These are phyloP conservation scores for Sisymbrium altissimum DNA, from an alignment of 345 rosid species.

Conservation along the genomic window DNA sequence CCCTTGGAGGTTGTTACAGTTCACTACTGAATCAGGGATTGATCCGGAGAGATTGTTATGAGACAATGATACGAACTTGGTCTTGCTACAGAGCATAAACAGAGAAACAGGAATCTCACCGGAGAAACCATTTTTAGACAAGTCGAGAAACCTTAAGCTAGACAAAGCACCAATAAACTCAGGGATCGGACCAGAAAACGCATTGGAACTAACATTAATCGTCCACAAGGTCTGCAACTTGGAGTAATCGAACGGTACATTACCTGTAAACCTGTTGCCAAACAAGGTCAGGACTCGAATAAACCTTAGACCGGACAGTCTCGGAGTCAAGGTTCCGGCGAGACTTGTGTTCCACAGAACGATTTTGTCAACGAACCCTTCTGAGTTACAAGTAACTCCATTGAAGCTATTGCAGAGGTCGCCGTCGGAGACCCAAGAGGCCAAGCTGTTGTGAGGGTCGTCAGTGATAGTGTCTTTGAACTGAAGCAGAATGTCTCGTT, in stretches of 20 bases:
- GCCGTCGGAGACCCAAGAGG: constrained; percentile 58
- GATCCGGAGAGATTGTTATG: constrained; percentile 70
- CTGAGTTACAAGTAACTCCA: constrained; percentile 70
- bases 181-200: constrained; percentile 81
- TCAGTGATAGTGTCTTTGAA: constrained; percentile 67
- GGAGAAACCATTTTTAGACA: constrained; percentile 67
- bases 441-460: constrained; percentile 68
- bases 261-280: constrained; percentile 82
- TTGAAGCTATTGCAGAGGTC: constrained; percentile 60
- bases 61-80: constrained; percentile 71
- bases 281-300: constrained; percentile 81
- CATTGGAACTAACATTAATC: constrained; percentile 91
- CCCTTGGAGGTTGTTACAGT: constrained; percentile 68
- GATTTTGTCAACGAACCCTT: constrained; percentile 75
- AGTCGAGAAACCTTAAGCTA: constrained; percentile 81
- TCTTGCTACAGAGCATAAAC: constrained; percentile 69
- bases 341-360: constrained; percentile 87
- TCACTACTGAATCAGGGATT: constrained; percentile 64
- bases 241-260: constrained; percentile 67
- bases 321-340: constrained; percentile 62
- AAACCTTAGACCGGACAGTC: constrained; percentile 65
- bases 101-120: constrained; percentile 67
- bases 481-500: constrained; percentile 77
- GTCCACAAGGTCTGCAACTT: constrained; percentile 71
- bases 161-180: constrained; percentile 81